phyloP scores from a whole-genome alignment of 345 rosid species.

The Eutrema yunnanense region DNA sequence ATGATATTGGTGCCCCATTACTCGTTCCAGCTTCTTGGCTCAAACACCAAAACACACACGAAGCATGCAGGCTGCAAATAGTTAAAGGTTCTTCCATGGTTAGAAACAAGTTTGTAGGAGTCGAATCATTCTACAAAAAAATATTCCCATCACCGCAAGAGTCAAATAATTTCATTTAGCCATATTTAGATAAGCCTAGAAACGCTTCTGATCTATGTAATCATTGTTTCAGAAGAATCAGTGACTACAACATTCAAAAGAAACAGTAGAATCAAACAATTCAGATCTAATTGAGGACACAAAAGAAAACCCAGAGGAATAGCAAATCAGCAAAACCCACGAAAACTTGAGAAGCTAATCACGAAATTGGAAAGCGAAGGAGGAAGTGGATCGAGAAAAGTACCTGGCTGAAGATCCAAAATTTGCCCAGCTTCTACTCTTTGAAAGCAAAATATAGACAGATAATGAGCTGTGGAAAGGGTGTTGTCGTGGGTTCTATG shows the following conservation, averaged over 20 bases:
- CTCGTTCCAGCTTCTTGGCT: conserved; percentile 26
- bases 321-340: not conserved
- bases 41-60: conserved; percentile 7
- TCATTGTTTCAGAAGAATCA: not conserved
- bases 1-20: conserved; percentile 44
- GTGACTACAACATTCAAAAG: not conserved
- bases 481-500: not conserved
- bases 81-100: not conserved
- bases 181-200: not conserved
- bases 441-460: not conserved
- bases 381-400: conserved; percentile 13
- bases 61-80: conserved; percentile 25
- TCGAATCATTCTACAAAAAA: too few relatives aligned
- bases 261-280: too few relatives aligned
- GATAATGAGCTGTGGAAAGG: not conserved
- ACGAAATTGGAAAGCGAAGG: not conserved
- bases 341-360: conserved; percentile 1
- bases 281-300: too few relatives aligned
- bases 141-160: too few relatives aligned
- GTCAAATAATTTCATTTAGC: not conserved
- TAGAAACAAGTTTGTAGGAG: not conserved
- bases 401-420: conserved; percentile 18
- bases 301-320: not conserved
- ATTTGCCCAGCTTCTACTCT: not conserved
- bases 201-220: not conserved